Base-by-base conservation (phyloP, 2,329 filamentous ascomycete species). In the Fusarium sp. region DNA sequence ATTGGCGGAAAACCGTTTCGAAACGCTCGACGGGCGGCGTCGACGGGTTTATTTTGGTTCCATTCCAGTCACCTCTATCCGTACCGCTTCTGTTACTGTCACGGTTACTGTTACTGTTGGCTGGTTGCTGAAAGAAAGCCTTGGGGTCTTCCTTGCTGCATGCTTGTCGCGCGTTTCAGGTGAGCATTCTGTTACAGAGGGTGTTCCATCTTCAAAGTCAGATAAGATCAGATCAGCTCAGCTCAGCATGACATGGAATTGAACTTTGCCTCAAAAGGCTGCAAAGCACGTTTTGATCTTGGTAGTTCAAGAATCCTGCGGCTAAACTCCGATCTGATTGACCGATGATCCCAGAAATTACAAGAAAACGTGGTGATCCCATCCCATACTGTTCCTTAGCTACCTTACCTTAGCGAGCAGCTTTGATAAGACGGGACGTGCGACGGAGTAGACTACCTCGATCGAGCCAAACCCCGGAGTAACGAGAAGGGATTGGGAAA, bases 1-100 rank as follows among this genome's bases (percentile, higher is more conserved):
- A 74, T 74, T 74, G 72, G 72, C 71, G 72, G 72, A 71, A 74
- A 73, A 53, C 67, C 61, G 72, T 74, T 74, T 74, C 72, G 72
- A 74, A 74, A 74, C 72, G 67, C 71, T 70, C 45, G 57, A 69
- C 63, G 61, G 61, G 69, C 46, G 60, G 63, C 60, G 61, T 61
- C 25, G 42, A 69, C 60, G 65, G 42, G 42, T 44, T 58, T 63
- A 48, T 58, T 42, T 29, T 48, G 16, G 24, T 52, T 25, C 34
- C 29, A 63, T 49, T 49, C 32, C n/a, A 25, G 20, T 11, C 5
- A 25, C 14, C 32, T 25, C 32, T 27, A 20, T 20, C 20, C 20
- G 20, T 20, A 55, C 37, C 44, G 34, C 37, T 45, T 24, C 57
- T 30, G 20, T 41, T 55, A 32, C 40, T 32, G 25, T 27, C 25